Evolutionary conservation across 2,329 filamentous ascomycete genomes (phyloP).

Genomic region (Calonectria hawksworthii): DNA sequence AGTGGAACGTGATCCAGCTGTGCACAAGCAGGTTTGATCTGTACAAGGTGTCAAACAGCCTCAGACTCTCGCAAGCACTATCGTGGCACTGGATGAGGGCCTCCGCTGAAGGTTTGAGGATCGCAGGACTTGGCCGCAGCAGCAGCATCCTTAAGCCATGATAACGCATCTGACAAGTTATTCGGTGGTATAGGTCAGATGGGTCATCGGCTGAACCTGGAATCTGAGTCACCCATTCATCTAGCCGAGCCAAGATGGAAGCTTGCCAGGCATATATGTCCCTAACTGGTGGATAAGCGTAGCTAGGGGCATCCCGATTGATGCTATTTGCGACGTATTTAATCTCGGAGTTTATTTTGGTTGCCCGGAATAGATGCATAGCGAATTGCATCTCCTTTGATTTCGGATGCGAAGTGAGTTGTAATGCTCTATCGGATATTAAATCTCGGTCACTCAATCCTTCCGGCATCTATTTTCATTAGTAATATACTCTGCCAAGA

Average conservation of each 20-base stretch:
- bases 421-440: not conserved
- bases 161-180: constrained; percentile 60
- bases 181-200: constrained; percentile 42
- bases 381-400: constrained; percentile 54
- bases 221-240: constrained; percentile 56
- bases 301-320: constrained; percentile 59
- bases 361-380: constrained; percentile 63
- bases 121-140: constrained; percentile 65
- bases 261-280: constrained; percentile 62
- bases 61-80: constrained; percentile 58
- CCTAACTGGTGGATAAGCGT: constrained; percentile 62
- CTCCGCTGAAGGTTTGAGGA: constrained; percentile 60
- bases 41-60: constrained; percentile 59
- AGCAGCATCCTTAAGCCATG: constrained; percentile 64
- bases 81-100: constrained; percentile 58
- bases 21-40: constrained; percentile 59
- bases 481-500: not conserved
- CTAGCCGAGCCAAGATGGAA: constrained; percentile 55
- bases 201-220: constrained; percentile 40
- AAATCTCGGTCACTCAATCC: constrained; percentile 43
- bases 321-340: constrained; percentile 70
- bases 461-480: constrained; percentile 46
- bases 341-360: constrained; percentile 68
- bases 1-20: constrained; percentile 64
- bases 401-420: not conserved